Evolutionary conservation across 169 alveolate genomes (phyloP).

Genomic region (Eimeria zaria): DNA sequence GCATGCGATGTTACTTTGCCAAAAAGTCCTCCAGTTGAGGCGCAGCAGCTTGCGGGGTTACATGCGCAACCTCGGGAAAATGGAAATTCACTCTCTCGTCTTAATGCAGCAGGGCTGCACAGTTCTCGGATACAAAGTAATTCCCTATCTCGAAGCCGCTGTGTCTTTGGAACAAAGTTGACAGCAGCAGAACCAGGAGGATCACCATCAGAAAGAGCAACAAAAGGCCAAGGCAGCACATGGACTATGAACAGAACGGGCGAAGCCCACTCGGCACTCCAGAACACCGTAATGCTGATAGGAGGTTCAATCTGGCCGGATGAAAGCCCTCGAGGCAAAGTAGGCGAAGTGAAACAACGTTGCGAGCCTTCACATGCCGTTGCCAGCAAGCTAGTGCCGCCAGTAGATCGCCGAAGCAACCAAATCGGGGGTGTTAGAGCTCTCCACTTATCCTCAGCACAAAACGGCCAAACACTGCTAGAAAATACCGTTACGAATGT

Average conservation of each 20-base stretch:
- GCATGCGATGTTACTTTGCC: background rate
- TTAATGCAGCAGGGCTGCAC: background rate
- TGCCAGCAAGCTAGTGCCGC: background rate
- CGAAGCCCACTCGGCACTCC: background rate
- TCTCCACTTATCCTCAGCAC: background rate
- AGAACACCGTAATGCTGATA: background rate
- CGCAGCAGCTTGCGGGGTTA: background rate
- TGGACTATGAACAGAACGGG: background rate
- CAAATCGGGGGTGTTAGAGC: background rate
- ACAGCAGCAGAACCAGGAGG: conserved; percentile 2
- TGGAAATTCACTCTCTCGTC: background rate
- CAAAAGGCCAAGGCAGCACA: background rate
- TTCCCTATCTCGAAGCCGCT: background rate
- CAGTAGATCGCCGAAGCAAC: background rate
- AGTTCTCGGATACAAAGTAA: background rate
- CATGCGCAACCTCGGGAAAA: background rate
- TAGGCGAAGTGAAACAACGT: background rate
- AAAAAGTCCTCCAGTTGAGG: background rate
- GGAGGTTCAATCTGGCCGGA: background rate
- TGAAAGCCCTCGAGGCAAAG: background rate
- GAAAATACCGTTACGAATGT: too few relatives aligned
- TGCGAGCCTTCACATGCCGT: background rate
- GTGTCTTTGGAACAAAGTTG: background rate
- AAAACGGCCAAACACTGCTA: background rate
- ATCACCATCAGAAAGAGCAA: background rate